Evolutionary conservation across 768 basidiomycete species (phyloP).

Genomic region (Mycena indigotica): DNA sequence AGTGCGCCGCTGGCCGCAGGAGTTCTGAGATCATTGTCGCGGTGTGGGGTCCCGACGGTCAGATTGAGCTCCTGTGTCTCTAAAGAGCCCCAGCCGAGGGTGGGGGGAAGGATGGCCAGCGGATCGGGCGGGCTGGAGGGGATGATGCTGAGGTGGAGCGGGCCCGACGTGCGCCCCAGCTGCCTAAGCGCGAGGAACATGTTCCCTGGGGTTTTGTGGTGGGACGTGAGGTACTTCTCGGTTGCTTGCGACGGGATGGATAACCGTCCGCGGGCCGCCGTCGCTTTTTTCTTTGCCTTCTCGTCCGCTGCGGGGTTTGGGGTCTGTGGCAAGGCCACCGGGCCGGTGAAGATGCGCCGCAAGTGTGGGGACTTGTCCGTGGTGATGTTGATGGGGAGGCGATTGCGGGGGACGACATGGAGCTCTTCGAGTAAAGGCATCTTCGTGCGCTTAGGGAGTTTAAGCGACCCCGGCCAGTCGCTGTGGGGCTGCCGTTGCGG

Average conservation of each 20-base stretch:
- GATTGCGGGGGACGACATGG: not conserved
- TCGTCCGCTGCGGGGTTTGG: not conserved
- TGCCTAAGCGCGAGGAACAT: not conserved
- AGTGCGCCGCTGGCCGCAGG: no score
- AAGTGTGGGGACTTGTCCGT: not conserved
- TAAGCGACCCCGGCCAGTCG: not conserved
- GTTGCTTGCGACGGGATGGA: not conserved
- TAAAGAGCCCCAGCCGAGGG: no score
- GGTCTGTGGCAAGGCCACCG: not conserved
- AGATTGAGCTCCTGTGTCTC: no score
- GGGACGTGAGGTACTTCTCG: not conserved
- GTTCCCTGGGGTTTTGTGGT: not conserved
- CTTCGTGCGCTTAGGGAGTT: no score
- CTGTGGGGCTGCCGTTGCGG: not conserved
- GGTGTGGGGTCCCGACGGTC: no score
- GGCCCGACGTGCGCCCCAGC: not conserved
- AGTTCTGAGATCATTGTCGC: no score
- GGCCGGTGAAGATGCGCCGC: not conserved
- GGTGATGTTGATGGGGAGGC: not conserved
- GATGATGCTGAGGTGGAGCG: no score
- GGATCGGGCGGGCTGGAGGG: no score
- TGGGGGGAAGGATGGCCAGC: no score
- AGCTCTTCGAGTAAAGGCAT: not conserved
- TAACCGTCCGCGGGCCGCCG: not conserved
- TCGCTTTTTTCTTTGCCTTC: not conserved